Conservation (phyloP, 2,329 filamentous ascomycete species). For the Phyllosticta ampelicida region DNA sequence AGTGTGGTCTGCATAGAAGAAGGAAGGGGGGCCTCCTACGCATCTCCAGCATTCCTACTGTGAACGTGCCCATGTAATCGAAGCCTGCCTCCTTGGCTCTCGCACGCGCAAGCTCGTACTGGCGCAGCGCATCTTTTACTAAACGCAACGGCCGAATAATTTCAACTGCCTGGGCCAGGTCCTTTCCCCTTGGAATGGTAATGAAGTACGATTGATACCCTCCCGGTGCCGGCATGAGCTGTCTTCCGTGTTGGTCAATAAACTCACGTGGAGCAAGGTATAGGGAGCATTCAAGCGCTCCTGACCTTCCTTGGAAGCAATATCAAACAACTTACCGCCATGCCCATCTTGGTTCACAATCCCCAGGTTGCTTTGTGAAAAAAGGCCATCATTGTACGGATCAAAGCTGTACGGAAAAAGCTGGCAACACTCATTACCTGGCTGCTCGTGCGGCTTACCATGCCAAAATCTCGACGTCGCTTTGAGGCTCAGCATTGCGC, state of each 20-base stretch:
- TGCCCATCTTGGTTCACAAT: constrained; percentile 40
- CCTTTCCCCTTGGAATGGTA: constrained; percentile 39
- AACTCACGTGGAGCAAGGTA: no score
- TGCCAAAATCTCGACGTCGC: neutral
- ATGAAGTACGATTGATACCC: constrained; percentile 36
- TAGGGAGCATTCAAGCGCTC: no score
- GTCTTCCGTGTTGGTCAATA: constrained; percentile 11
- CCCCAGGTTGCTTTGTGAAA: constrained; percentile 26
- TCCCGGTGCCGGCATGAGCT: constrained; percentile 43
- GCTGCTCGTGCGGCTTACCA: constrained; percentile 9
- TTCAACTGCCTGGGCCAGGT: constrained; percentile 38
- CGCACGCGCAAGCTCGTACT: constrained; percentile 23
- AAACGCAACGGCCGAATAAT: constrained; percentile 37
- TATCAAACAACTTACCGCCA: constrained; percentile 16
- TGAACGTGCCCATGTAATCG: constrained; percentile 19
- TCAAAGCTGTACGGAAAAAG: constrained; percentile 28
- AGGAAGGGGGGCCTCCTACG: constrained; percentile 9
- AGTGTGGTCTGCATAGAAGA: neutral
- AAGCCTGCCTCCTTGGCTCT: constrained; percentile 16
- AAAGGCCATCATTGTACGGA: constrained; percentile 27
- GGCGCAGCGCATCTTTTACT: constrained; percentile 26
- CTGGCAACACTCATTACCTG: constrained; percentile 19
- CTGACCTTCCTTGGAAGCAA: no score
- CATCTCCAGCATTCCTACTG: constrained; percentile 31
- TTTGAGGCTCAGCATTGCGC: constrained; percentile 22